phyloP scores from a whole-genome alignment of 106 monocot genomes.

The Platanthera zijinensis region DNA sequence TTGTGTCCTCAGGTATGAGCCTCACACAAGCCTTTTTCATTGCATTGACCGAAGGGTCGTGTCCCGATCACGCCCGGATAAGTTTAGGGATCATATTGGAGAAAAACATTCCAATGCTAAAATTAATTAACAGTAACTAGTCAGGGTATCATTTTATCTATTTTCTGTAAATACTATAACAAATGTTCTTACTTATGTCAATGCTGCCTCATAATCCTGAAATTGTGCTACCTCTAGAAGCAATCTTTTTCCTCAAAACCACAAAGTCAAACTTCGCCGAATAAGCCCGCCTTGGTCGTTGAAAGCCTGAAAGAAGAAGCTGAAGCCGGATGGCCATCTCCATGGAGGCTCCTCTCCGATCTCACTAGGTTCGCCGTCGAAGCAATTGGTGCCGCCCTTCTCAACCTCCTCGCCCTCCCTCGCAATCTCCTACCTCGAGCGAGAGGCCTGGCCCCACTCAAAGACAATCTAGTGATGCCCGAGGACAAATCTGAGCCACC shows the following conservation, averaged over 20 bases:
- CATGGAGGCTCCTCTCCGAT: constrained; percentile 39
- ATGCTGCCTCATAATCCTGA: too few species aligned
- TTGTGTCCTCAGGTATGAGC: too few species aligned
- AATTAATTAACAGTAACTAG: too few species aligned
- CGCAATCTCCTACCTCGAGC: constrained; percentile 16
- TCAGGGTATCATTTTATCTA: too few species aligned
- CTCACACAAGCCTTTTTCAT: too few species aligned
- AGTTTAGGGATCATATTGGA: too few species aligned
- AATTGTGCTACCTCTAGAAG: constrained; percentile 25
- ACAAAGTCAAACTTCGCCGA: constrained; percentile 16
- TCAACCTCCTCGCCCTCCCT: constrained; percentile 46
- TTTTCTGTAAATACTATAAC: too few species aligned
- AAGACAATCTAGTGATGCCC: constrained; percentile 72
- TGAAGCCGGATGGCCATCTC: constrained; percentile 75
- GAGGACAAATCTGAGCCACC: constrained; percentile 48
- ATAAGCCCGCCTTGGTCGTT: constrained; percentile 34
- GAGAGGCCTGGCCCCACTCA: constrained; percentile 52
- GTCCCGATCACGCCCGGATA: too few species aligned
- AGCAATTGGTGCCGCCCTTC: constrained; percentile 38
- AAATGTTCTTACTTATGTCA: too few species aligned
- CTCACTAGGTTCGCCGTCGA: constrained; percentile 37
- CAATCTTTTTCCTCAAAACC: constrained; percentile 19
- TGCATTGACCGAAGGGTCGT: too few species aligned
- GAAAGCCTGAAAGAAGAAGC: constrained; percentile 69
- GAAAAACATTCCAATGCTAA: too few species aligned